Base-by-base conservation (phyloP, 2,329 filamentous ascomycete species). In the Xylaria sp. region DNA sequence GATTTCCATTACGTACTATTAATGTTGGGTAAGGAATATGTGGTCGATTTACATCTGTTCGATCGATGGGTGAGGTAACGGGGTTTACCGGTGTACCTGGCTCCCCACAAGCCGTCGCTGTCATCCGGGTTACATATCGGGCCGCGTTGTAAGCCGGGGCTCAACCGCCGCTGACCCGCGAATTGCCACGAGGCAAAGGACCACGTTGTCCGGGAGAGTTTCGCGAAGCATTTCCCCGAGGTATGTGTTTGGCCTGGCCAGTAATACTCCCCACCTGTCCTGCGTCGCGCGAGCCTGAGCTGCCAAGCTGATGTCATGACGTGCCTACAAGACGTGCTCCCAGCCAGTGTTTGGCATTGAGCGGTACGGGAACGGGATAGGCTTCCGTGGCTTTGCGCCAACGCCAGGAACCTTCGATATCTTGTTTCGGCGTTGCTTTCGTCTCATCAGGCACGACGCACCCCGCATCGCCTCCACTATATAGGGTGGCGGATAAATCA, bases 401-500 rank as follows among this genome's bases (percentile, higher is more conserved):
- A 29, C 34, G 37, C 16, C 22, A 34, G 18, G 13, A 34, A 44
- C 18, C 19, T 20, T n/a, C 52, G 50, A 38, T 42, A 56, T 50
- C 52, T 54, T 56, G 56, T 52, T 59, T 52, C 50, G 49, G 54
- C 34, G 48, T 61, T 50, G 45, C 54, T 54, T 61, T 57, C 44
- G 39, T 40, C 51, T 54, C 29, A n/a, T 52, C 44, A 48, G 54
- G 45, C 51, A 42, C 54, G 49, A 55, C n/a, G 48, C 54, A 57
- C 57, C 59, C 54, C 59, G 54, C 59, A 57, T 44, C 22, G 26
- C 50, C 48, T 39, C 44, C 42, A 50, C 44, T 51, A 39, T n/a
- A 47, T 52, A 48, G 39, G 52, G 56, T 41, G 47, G 46, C 60
- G 56, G 59, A 48, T 61, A 61, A 61, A 61, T 61, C 57, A 50